These are phyloP conservation scores for Saccharomycopsis crataegensis DNA, from an alignment of 1,139 yeast genomes.

Conservation along the genomic window DNA sequence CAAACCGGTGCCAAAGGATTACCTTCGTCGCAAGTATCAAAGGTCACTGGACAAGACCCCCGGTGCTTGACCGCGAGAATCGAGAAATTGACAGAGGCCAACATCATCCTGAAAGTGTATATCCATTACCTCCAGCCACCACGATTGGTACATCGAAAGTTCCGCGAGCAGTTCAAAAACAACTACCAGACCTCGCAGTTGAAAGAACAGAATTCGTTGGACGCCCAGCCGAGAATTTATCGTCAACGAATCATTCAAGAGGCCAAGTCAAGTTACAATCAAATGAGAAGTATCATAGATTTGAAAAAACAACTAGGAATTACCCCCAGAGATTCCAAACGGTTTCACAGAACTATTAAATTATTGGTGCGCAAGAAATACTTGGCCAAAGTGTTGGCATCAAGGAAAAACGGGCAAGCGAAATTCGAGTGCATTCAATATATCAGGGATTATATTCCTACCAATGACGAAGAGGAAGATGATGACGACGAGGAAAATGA, in stretches of 20 bases:
- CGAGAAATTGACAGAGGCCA: background rate
- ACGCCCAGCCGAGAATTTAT: background rate
- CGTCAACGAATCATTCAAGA: background rate
- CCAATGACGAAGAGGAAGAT: background rate
- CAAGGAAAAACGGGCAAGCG: background rate
- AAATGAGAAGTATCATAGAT: background rate
- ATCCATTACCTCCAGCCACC: too few species aligned
- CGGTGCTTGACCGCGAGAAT: slow-evolving; percentile 8
- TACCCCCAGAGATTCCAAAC: background rate
- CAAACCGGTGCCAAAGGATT: slow-evolving; percentile 3
- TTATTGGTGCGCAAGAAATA: background rate
- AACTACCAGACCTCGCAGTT: too few species aligned
- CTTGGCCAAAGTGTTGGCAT: slow-evolving; percentile 2
- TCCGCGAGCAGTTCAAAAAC: too few species aligned
- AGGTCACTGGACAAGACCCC: slow-evolving; percentile 4
- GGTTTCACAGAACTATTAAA: background rate
- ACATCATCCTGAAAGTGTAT: background rate
- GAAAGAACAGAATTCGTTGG: too few species aligned
- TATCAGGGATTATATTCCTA: slow-evolving; percentile 1
- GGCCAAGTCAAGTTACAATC: slow-evolving; percentile 4
- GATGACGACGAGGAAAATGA: background rate
- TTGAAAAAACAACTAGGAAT: slow-evolving; percentile 1
- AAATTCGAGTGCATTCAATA: background rate
- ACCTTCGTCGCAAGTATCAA: background rate
- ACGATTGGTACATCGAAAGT: too few species aligned